Base-by-base conservation (phyloP, 2,329 filamentous ascomycete genomes). In the Phaeomoniella chlamydospora region DNA sequence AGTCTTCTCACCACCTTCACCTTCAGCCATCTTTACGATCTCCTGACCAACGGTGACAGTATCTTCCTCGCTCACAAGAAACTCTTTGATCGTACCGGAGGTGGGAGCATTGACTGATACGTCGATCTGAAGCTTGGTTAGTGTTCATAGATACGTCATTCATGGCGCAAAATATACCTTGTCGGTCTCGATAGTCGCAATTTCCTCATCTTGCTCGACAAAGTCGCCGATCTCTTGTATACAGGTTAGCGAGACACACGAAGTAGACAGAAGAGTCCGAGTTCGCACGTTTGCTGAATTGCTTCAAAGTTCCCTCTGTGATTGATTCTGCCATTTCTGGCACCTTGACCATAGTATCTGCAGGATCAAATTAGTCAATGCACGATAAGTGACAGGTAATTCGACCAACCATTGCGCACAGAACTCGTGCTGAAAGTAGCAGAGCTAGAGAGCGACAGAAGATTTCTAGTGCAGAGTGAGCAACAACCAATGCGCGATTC, bases 301-400 rank as follows among this genome's bases (percentile, higher is more conserved):
- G 86, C 65, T 94, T 94, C 53, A 98, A 60, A 15, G 90, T 98
- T 42, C 90, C 90, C 62, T 98, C 90, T 31, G 85, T 92, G 58
- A 98, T 96, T 34, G 90, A 96, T 62, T 98, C 90, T 44, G 90
- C 90, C 90, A 98, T 96, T 56, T 90, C 75, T 19, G 90, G 90
- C 47, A 96, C 90, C 65, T 96, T 88, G 59, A 98, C 77, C 44
- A 88, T 64, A 47, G 74, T 79, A 54, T 93, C 85, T 56, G 87
- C 87, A 64, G 37, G 35, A 35, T 5, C 37, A 30, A 33, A 35
- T 47, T 36, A 49, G 41, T 13, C 10, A 33, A 12, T 12, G 15
- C 18, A 29, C 12, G 5, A 4, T 9, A 10, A 14, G 10, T 10
- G 31, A 31, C 9, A 16, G 17, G 29, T n/a, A 22, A n/a, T 11